Conservation (phyloP, 306 rosid species). For the Hylodesmum podocarpum region DNA sequence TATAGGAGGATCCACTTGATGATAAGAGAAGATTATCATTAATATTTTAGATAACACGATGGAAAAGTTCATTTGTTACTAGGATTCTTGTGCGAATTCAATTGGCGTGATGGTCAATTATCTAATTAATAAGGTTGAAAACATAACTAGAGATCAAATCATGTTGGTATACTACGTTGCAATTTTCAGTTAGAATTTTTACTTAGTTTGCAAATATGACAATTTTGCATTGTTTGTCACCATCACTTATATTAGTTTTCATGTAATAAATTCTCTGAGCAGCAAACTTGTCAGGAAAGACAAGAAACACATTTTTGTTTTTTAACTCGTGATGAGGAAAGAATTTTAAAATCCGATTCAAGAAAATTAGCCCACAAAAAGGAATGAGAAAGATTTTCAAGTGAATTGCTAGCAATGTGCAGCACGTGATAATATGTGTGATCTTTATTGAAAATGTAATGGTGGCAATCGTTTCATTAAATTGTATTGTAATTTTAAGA, state of each 20-base stretch:
- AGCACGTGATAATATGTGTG: too few species aligned
- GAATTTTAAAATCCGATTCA: background rate
- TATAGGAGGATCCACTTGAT: background rate
- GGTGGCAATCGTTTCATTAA: too few species aligned
- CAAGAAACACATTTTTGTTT: background rate
- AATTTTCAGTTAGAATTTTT: background rate
- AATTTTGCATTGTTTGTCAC: background rate
- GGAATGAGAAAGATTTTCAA: too few species aligned
- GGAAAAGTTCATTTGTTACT: background rate
- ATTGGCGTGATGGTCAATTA: background rate
- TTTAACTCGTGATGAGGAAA: background rate
- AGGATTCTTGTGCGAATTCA: background rate
- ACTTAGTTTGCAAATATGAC: background rate
- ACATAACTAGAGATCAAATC: background rate
- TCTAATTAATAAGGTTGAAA: slow-evolving; percentile 1
- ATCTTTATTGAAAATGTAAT: too few species aligned
- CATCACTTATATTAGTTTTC: background rate
- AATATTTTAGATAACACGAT: background rate
- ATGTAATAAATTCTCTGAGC: background rate
- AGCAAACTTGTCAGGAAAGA: background rate
- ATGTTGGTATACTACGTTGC: background rate
- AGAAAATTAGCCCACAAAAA: background rate
- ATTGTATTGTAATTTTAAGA: too few species aligned
- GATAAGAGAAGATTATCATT: background rate
- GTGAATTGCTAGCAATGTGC: too few species aligned